Evolutionary conservation across 2,329 filamentous ascomycete genomes (phyloP).

Genomic region (Penicillium verrucosum): DNA sequence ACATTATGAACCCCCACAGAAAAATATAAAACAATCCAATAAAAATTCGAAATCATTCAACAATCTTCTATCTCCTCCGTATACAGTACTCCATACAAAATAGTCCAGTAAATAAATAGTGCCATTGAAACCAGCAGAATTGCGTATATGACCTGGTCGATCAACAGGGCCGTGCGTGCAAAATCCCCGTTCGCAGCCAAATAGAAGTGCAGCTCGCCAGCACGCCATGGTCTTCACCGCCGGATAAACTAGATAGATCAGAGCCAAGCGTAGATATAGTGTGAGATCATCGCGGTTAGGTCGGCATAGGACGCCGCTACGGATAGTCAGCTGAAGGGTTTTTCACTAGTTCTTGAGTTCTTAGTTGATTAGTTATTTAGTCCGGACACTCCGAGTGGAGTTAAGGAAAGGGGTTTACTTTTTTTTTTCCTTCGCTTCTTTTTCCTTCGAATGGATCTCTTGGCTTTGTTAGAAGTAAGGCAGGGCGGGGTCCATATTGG

Average conservation of each 20-base stretch:
- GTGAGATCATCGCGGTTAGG: conserved; percentile 23
- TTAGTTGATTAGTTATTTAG: not conserved
- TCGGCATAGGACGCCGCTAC: conserved; percentile 21
- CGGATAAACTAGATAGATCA: conserved; percentile 15
- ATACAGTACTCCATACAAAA: not conserved
- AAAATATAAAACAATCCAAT: not conserved
- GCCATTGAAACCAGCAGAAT: not conserved
- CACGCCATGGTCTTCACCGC: conserved; percentile 20
- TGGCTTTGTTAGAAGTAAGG: conserved; percentile 1
- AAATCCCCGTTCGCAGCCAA: not conserved
- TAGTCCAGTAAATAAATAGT: not conserved
- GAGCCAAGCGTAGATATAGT: conserved; percentile 16
- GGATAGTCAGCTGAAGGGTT: conserved; percentile 1
- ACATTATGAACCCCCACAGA: conserved; percentile 3
- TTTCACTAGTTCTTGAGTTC: not conserved
- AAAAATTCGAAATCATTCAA: not conserved
- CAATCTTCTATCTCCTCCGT: not conserved
- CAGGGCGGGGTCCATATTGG: conserved; percentile 1
- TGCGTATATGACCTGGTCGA: conserved; percentile 23
- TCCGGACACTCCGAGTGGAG: not conserved
- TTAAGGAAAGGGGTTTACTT: not conserved
- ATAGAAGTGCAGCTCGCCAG: not conserved
- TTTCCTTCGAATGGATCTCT: conserved; percentile 1
- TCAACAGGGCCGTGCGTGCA: conserved; percentile 6
- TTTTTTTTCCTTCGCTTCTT: conserved; percentile 4